Evolutionary conservation across 805 yeast genomes (phyloP), one percentile per base, ranked within the genome.

Genomic region (Cyberlindnera japonica): DNA sequence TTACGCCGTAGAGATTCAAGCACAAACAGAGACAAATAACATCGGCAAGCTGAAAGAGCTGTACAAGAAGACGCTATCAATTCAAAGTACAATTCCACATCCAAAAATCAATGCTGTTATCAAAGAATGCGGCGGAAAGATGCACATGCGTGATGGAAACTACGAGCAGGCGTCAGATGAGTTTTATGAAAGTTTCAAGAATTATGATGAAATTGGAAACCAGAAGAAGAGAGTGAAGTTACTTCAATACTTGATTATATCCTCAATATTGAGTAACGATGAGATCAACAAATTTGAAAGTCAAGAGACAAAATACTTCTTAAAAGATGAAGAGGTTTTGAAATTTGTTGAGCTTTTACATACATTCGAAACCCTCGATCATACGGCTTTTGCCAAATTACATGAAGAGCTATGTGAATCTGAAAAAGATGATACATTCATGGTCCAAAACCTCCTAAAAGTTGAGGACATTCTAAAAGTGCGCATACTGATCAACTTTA

Each of bases 31-130:
- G 24, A 55, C 61, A 11, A 60, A 66, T 9, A 52, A 68, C 20
- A 50, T 66, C 22, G 45, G 65, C 3, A 61, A 64, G 41, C 62
- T 83, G 31, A 67, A 68, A 38, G 64, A 69, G 35, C 63, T 80
- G 16, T 77, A 82, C 48, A 60, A 66, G 20, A 64, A 74, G 44
- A 67, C 81, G 0, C 48, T 64, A n/a, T 48, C 59, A 6, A 64
- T 80, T 16, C 71, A 74, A 7, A 67, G 79, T 0, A 83, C 86
- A 2, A 80, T 83, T 3, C 83, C 89, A 1, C 95, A 87, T 53
- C 89, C 95, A 1, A 67, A 73, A 35, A 78, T 83, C 20, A 67
- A 79, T 59, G 95, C 91, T 2, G 74, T 81, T n/a, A 73, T 86
- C 19, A 72, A 77, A 45, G 91, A 85, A 57, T 80, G 87, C 48